Evolutionary conservation across 768 basidiomycete genomes (phyloP).

Genomic region (Rhodotorula kratochvilovae): DNA sequence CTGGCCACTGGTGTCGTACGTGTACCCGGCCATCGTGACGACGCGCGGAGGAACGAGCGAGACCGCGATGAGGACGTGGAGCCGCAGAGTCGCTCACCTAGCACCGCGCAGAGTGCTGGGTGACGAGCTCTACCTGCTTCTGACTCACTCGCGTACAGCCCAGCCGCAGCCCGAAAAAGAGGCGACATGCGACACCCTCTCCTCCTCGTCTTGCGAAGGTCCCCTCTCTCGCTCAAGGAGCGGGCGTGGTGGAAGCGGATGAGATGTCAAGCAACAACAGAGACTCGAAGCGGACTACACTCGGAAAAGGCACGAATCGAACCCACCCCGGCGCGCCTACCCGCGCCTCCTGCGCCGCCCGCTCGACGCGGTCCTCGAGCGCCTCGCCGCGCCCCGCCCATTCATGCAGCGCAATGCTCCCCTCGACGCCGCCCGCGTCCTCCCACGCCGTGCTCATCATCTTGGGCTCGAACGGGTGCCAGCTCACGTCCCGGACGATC

Average conservation of each 20-base stretch:
- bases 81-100: too few species aligned
- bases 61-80: not conserved
- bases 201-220: too few species aligned
- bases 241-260: too few species aligned
- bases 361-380: constrained; percentile 22
- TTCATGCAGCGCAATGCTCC: constrained; percentile 82
- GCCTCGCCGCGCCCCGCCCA: constrained; percentile 64
- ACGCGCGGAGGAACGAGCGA: not conserved
- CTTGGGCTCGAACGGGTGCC: constrained; percentile 87
- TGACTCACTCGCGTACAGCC: too few species aligned
- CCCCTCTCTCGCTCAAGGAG: too few species aligned
- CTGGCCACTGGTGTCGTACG: constrained; percentile 47
- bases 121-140: too few species aligned
- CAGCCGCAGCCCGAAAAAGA: too few species aligned
- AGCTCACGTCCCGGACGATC: constrained; percentile 89
- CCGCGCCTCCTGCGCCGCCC: constrained; percentile 8
- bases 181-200: too few species aligned
- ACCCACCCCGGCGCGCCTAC: not conserved
- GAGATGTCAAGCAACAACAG: constrained; percentile 7
- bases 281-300: not conserved
- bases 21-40: constrained; percentile 38
- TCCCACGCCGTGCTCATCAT: constrained; percentile 92
- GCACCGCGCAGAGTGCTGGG: too few species aligned
- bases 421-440: constrained; percentile 52
- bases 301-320: not conserved